phyloP scores from a whole-genome alignment of 2,329 filamentous ascomycete species.

The Calonectria honghensis region DNA sequence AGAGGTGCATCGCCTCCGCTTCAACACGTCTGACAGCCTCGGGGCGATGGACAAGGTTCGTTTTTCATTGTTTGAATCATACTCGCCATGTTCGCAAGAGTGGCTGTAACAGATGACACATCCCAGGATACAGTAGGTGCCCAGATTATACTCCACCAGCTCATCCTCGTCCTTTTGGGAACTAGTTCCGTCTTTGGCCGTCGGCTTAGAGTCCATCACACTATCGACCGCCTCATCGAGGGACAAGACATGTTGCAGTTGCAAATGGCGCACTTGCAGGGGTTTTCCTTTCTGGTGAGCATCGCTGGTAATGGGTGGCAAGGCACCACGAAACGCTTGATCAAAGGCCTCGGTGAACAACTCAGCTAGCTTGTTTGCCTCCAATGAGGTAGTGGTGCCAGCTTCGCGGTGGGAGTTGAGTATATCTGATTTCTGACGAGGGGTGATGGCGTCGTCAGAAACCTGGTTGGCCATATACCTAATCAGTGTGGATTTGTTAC shows the following conservation, averaged over 20 bases:
- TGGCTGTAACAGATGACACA: conserved; percentile 77
- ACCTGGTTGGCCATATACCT: conserved; percentile 71
- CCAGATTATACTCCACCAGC: conserved; percentile 68
- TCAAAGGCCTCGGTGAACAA: conserved; percentile 76
- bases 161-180: conserved; percentile 62
- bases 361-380: conserved; percentile 65
- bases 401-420: conserved; percentile 68
- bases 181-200: conserved; percentile 66
- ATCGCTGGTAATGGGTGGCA: conserved; percentile 44
- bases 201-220: conserved; percentile 72
- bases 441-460: conserved; percentile 69
- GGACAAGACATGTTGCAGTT: conserved; percentile 71
- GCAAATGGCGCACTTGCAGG: conserved; percentile 61
- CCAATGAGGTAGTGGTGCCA: conserved; percentile 61
- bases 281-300: conserved; percentile 37
- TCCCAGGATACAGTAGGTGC: conserved; percentile 73
- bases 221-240: conserved; percentile 73
- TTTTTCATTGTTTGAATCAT: conserved; percentile 72
- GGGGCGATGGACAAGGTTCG: conserved; percentile 70
- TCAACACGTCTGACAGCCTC: conserved; percentile 59
- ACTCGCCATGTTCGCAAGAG: conserved; percentile 78
- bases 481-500: conserved; percentile 71
- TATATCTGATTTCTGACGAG: conserved; percentile 72
- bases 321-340: conserved; percentile 67
- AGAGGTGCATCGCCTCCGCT: conserved; percentile 49